Percentiles rank a stretch among this genome's conserved stretches.
Evolutionary conservation across 2,329 filamentous ascomycete genomes (phyloP).

Genomic region (Apiospora malaysiana): DNA sequence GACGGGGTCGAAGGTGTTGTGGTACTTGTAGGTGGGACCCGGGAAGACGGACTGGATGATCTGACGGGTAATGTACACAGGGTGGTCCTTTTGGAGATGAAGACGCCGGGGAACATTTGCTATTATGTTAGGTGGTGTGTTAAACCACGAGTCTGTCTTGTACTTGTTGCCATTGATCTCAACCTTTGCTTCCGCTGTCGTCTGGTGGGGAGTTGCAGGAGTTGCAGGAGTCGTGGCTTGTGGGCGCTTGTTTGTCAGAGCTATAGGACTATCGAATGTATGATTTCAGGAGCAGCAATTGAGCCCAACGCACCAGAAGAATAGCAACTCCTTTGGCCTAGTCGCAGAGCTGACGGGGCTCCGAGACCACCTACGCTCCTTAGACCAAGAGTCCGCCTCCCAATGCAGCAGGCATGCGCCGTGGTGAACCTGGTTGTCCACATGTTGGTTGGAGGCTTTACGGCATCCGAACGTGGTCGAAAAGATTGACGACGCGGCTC

Average conservation of each 20-base stretch:
- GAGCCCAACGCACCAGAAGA: slow-evolving; percentile 33
- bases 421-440: slow-evolving; percentile 36
- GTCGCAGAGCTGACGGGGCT: slow-evolving; percentile 23
- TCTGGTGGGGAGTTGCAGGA: slow-evolving; percentile 33
- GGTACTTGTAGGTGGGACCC: slow-evolving; percentile 70
- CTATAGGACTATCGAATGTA: background rate
- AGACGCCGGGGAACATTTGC: slow-evolving; percentile 76
- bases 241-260: slow-evolving; percentile 29
- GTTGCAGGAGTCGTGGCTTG: slow-evolving; percentile 28
- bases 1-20: slow-evolving; percentile 82
- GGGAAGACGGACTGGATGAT: slow-evolving; percentile 93
- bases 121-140: slow-evolving; percentile 78
- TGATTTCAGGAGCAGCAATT: slow-evolving; percentile 10
- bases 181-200: slow-evolving; percentile 41
- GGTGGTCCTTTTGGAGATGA: slow-evolving; percentile 92
- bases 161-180: slow-evolving; percentile 69
- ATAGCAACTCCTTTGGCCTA: slow-evolving; percentile 30
- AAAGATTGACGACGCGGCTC: background rate
- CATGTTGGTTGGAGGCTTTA: slow-evolving; percentile 29
- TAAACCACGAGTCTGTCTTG: slow-evolving; percentile 81
- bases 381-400: slow-evolving; percentile 22
- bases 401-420: slow-evolving; percentile 29
- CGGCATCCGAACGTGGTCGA: background rate
- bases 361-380: slow-evolving; percentile 24
- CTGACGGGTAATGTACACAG: slow-evolving; percentile 85